Evolutionary conservation across 2,329 filamentous ascomycete species (phyloP), one percentile per base, ranked within the genome.

Genomic region (Arthrobotrys sphaeroides): DNA sequence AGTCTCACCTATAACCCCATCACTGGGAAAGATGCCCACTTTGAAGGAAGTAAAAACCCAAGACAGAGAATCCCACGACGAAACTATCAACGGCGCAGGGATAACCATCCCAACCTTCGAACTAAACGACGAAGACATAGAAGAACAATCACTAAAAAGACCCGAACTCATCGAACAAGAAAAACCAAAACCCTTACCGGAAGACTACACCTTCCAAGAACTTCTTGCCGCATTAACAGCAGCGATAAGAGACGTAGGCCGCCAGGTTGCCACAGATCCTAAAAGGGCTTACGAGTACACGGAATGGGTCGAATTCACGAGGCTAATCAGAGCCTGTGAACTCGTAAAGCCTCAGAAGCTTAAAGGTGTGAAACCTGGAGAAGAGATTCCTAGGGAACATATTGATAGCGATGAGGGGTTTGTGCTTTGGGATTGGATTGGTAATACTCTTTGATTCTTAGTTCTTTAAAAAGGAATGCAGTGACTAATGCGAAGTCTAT

Each of bases 291-390:
- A 97, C 81, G 86, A 85, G 0, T 97, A 94, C 77, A 89, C 93
- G 77, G 90, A 96, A 81, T 96, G 93, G 94, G 91, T 91, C 0
- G 92, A 92, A 84, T 95, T 92, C 79, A 90, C 94, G 4, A 87
- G 88, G 26, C 85, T 97, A 33, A 91, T 96, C 42, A 79, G 83
- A 28, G 61, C 77, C 1, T 73, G 57, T 7, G 77, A 75, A 61
- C 9, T 1, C 78, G 82, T 28, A 75, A 83, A 3, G 84, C 87
- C 12, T 86, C 88, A 73, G 85, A 87, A 20, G 84, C 86, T 33
- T 86, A 88, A 42, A 88, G 83, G 90, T 0, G 86, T 70, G 10
- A 72, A 77, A 20, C 59, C 66, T 4, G 73, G 65, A 2, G 73
- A 77, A 38, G 73, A 77, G 60, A 72, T 70, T 22, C 26, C 31